Evolutionary conservation across 805 yeast genomes (phyloP).

Genomic region (Wickerhamiella galacta): DNA sequence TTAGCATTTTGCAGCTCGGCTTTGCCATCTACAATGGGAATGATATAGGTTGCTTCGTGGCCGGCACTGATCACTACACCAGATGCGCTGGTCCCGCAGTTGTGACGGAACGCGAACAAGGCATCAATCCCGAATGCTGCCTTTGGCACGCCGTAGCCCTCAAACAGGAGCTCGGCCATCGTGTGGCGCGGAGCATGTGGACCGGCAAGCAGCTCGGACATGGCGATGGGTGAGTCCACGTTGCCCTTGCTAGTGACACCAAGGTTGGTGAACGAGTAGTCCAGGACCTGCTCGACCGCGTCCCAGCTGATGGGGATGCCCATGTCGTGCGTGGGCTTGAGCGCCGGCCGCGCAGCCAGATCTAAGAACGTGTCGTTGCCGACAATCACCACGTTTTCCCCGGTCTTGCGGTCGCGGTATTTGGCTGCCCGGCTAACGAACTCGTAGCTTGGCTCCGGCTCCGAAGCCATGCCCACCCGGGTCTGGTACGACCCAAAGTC

Average conservation of each 20-base stretch:
- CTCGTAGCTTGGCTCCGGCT: constrained; percentile 31
- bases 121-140: constrained; percentile 72
- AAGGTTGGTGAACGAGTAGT: constrained; percentile 66
- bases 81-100: constrained; percentile 20
- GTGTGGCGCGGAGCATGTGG: constrained; percentile 53
- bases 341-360: constrained; percentile 45
- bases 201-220: constrained; percentile 64
- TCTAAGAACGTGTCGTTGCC: constrained; percentile 76
- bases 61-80: constrained; percentile 80
- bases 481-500: constrained; percentile 59
- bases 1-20: constrained; percentile 54
- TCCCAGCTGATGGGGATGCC: constrained; percentile 87
- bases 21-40: constrained; percentile 62
- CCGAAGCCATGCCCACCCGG: constrained; percentile 23
- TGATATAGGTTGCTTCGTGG: constrained; percentile 61
- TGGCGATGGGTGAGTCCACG: constrained; percentile 61
- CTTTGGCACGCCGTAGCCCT: constrained; percentile 59
- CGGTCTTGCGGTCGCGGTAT: constrained; percentile 55
- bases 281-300: constrained; percentile 61
- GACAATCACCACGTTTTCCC: constrained; percentile 43
- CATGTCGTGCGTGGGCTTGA: constrained; percentile 76
- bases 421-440: constrained; percentile 58
- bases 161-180: constrained; percentile 73
- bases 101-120: constrained; percentile 58
- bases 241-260: constrained; percentile 40